Conservation (phyloP, 2,329 filamentous ascomycete species). For the Camptophora hylomeconis region DNA sequence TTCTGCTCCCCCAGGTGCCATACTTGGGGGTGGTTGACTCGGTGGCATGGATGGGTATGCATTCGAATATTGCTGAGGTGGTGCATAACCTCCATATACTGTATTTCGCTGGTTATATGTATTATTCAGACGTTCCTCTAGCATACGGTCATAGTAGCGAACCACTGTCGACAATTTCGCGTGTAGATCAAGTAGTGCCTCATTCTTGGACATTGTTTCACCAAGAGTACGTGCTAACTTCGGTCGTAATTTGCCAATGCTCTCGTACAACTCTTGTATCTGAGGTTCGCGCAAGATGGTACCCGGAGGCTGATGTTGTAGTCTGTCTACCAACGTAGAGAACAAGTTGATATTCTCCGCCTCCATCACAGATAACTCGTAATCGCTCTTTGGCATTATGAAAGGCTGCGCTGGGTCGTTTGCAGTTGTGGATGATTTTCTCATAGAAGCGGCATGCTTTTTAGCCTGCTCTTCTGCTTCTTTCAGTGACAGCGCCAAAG, state of each 20-base stretch:
- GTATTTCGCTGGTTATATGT: conserved; percentile 70
- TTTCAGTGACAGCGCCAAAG: conserved; percentile 83
- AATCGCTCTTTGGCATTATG: conserved; percentile 70
- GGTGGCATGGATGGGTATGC: conserved; percentile 56
- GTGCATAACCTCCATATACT: conserved; percentile 40
- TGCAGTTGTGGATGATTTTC: conserved; percentile 52
- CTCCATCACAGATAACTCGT: conserved; percentile 85
- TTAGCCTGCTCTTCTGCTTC: conserved; percentile 99
- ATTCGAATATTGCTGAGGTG: conserved; percentile 38
- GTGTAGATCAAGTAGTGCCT: conserved; percentile 85
- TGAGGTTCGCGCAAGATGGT: conserved; percentile 95
- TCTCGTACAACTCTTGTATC: conserved; percentile 95
- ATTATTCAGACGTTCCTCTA: conserved; percentile 86
- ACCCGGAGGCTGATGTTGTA: conserved; percentile 89
- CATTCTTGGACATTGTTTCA: conserved; percentile 99
- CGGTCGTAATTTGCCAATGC: conserved; percentile 81
- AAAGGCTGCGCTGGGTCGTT: conserved; percentile 37
- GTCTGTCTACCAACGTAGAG: conserved; percentile 78
- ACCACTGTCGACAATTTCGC: conserved; percentile 93
- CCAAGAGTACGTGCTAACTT: conserved; percentile 93
- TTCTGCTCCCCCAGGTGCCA: conserved; percentile 39
- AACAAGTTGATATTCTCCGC: conserved; percentile 97
- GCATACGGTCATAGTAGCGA: conserved; percentile 93
- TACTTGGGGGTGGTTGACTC: conserved; percentile 21
- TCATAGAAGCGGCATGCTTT: conserved; percentile 69